Evolutionary conservation across 176 grass and related monocot species (phyloP), one percentile per base, ranked within the genome.

Genomic region (Carex cristatella): DNA sequence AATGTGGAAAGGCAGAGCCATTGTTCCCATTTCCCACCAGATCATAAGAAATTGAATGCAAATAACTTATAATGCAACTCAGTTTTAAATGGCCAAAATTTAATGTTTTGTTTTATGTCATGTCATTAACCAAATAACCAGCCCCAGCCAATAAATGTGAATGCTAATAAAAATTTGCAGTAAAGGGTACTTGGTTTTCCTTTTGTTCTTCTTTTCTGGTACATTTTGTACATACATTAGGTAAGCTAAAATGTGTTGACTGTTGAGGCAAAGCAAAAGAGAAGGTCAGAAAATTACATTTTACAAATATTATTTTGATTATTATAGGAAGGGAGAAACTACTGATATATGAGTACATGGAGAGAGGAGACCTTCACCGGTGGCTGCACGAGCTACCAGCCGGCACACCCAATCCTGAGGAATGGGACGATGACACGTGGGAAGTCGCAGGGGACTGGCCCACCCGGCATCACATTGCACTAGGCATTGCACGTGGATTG

Each of bases 381-480:
- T 97, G 95, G 95, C 89, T 97, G 31, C 92, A 97, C 18, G 95
- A 97, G 84, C 89, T 97, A 0, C 95, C 92, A 0, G 84, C 27
- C 0, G 92, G 92, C 0, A 86, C 84, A 74, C 85, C 93, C 84
- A 88, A 93, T 63, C 83, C 83, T 0, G 92, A 90, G 19, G 92
- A 97, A 67, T 83, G 86, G 9, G 32, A 60, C 15, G 54, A 67
- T 0, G 92, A 94, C 89, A 87, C 75, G 0, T 84, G 85, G 87
- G 91, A 97, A 1, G 62, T 84, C 2, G 51, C 74, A 0, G 62
- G 79, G 2, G 87, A 89, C 55, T 97, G 95, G 95, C 86, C 95
- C 0, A 87, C 89, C 0, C 65, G 93, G 2, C 91, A 99, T 80
- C 88, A 90, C 11, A 94, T 99, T 76, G 88, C 88, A 7, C 88